Percentiles rank a stretch among this genome's conserved stretches.
These are phyloP conservation scores for Aspergillus hancockii DNA, from an alignment of 495 filamentous ascomycete species.

Conservation along the genomic window DNA sequence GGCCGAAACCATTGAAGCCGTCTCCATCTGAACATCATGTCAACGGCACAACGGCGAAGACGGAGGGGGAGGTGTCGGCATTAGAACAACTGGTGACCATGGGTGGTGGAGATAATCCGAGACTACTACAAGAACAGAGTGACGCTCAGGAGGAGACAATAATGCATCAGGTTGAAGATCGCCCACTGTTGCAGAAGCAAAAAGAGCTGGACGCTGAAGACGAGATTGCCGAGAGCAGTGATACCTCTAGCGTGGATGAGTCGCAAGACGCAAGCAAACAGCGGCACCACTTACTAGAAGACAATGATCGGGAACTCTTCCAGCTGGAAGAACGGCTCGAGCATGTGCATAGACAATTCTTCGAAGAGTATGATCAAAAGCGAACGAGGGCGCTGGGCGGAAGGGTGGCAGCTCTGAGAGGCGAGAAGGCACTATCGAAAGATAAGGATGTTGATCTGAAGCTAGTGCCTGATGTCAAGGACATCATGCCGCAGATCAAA, in stretches of 20 bases:
- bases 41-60: constrained; percentile 34
- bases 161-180: constrained; percentile 83
- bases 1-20: constrained; percentile 22
- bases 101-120: constrained; percentile 70
- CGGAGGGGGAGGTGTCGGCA: constrained; percentile 49
- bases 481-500: constrained; percentile 79
- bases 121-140: constrained; percentile 70
- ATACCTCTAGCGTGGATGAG: constrained; percentile 42
- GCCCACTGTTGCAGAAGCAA: constrained; percentile 84
- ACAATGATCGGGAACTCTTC: constrained; percentile 79
- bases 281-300: constrained; percentile 78
- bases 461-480: constrained; percentile 80
- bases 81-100: constrained; percentile 76
- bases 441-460: constrained; percentile 62
- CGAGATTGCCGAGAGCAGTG: constrained; percentile 54
- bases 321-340: constrained; percentile 72
- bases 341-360: constrained; percentile 76
- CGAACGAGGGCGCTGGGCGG: constrained; percentile 54
- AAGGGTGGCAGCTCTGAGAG: constrained; percentile 59
- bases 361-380: constrained; percentile 69
- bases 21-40: constrained; percentile 35
- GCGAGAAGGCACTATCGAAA: constrained; percentile 48
- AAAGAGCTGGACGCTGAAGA: constrained; percentile 85
- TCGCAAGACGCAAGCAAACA: constrained; percentile 46
- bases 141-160: constrained; percentile 83